phyloP scores from a whole-genome alignment of 139 green algal species.

The Chlamydomonas sp. region DNA sequence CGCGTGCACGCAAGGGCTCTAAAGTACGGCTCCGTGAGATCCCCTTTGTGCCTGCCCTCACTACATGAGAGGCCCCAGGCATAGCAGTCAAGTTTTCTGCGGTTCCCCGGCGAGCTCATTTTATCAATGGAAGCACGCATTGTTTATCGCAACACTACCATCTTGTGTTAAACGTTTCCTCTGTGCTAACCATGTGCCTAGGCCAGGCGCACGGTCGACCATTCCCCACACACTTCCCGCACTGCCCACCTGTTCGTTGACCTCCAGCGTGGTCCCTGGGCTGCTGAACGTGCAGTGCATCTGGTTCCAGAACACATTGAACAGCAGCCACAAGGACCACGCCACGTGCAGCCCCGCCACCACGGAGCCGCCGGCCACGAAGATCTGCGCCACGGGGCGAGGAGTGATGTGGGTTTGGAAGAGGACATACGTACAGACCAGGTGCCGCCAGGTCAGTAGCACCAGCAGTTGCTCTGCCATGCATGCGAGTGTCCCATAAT shows the following conservation, averaged over 20 bases:
- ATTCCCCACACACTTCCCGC: not conserved
- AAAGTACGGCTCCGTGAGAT: too few relatives aligned
- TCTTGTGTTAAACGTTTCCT: not conserved
- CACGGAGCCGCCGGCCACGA: not conserved
- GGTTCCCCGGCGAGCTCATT: too few relatives aligned
- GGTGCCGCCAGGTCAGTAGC: not conserved
- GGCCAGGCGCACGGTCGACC: not conserved
- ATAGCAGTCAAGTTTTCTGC: too few relatives aligned
- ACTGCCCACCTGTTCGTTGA: constrained; percentile 24
- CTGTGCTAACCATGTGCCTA: not conserved
- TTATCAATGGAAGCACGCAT: too few relatives aligned
- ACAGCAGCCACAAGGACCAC: constrained; percentile 47
- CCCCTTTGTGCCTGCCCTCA: too few relatives aligned
- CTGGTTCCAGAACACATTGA: constrained; percentile 65
- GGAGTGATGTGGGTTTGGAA: not conserved
- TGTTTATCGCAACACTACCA: not conserved
- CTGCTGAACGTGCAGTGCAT: constrained; percentile 45
- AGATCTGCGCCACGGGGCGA: not conserved
- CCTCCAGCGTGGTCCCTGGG: constrained; percentile 47
- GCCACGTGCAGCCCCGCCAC: constrained; percentile 12
- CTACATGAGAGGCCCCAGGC: too few relatives aligned
- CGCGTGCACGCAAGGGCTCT: not conserved
- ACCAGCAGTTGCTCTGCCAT: not conserved
- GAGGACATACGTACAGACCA: not conserved
- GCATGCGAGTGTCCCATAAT: too few relatives aligned